Percentiles rank a stretch among this genome's conserved stretches.
Evolutionary conservation across 768 basidiomycete species (phyloP).

Genomic region (Mycena vulgaris): DNA sequence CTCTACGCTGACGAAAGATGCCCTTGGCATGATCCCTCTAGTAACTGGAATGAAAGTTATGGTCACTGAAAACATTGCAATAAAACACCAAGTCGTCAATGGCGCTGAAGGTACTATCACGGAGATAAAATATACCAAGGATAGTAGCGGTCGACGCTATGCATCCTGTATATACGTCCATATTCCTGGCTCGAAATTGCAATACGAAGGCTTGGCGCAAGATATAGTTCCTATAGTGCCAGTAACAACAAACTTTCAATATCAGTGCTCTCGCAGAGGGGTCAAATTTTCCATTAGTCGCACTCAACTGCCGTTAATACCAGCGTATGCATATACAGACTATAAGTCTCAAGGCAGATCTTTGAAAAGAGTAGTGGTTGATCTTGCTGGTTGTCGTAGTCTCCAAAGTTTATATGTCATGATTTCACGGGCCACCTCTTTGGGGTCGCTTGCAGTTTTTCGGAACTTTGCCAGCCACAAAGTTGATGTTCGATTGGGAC

Average conservation of each 20-base stretch:
- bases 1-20: background rate
- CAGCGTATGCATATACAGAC: conserved; percentile 11
- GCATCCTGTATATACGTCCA: background rate
- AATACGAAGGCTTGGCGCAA: background rate
- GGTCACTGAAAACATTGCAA: conserved; percentile 5
- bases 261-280: background rate
- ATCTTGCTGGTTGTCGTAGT: background rate
- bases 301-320: background rate
- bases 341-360: conserved; percentile 8
- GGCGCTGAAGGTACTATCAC: background rate
- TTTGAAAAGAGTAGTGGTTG: background rate
- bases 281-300: background rate
- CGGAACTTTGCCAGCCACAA: too few species aligned
- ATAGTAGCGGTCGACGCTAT: background rate
- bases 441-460: background rate
- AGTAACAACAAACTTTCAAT: background rate
- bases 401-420: conserved; percentile 19
- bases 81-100: background rate
- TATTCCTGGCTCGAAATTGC: background rate
- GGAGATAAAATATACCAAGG: background rate
- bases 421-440: background rate
- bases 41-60: conserved; percentile 6
- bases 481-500: too few species aligned
- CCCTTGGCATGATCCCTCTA: background rate
- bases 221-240: background rate